Percentiles rank a stretch among this genome's conserved stretches.
These are phyloP conservation scores for Leccinellum albellum DNA, from an alignment of 768 basidiomycete species.

Conservation along the genomic window DNA sequence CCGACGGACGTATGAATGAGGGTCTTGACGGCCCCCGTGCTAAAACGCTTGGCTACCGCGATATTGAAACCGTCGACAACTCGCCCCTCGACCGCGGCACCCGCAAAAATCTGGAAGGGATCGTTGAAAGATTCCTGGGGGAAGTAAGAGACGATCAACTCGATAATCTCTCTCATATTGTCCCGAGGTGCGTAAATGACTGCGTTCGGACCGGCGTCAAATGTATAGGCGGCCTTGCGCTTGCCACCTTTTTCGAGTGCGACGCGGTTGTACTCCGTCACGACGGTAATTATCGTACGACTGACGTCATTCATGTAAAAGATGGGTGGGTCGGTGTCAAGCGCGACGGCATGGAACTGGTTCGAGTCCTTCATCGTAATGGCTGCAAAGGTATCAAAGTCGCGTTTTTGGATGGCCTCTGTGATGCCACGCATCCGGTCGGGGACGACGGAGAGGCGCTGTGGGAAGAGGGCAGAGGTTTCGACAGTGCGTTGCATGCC, in stretches of 20 bases:
- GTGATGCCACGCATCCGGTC: slow-evolving; percentile 78
- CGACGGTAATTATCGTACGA: slow-evolving; percentile 83
- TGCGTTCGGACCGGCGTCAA: slow-evolving; percentile 97
- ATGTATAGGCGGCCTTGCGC: slow-evolving; percentile 94
- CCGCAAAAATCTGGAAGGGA: slow-evolving; percentile 59
- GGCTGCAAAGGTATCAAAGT: slow-evolving; percentile 86
- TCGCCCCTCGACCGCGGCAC: slow-evolving; percentile 42
- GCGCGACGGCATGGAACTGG: slow-evolving; percentile 96
- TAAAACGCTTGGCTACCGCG: slow-evolving; percentile 69
- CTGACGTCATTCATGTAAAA: slow-evolving; percentile 99
- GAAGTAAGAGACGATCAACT: slow-evolving; percentile 80
- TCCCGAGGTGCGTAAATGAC: slow-evolving; percentile 87
- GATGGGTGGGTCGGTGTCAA: slow-evolving; percentile 96
- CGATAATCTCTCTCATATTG: slow-evolving; percentile 74
- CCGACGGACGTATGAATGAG: slow-evolving; percentile 93
- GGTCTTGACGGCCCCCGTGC: slow-evolving; percentile 75
- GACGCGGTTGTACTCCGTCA: slow-evolving; percentile 91
- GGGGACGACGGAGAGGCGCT: slow-evolving; percentile 91
- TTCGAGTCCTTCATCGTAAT: slow-evolving; percentile 98
- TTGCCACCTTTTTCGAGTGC: slow-evolving; percentile 52
- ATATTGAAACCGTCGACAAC: slow-evolving; percentile 73
- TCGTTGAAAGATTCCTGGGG: slow-evolving; percentile 80
- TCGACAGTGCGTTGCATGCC: slow-evolving; percentile 99
- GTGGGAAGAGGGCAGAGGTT: slow-evolving; percentile 81
- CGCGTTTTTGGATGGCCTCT: slow-evolving; percentile 69